These are phyloP conservation scores for Pyrus communis DNA, from an alignment of 306 rosid species.

Conservation along the genomic window DNA sequence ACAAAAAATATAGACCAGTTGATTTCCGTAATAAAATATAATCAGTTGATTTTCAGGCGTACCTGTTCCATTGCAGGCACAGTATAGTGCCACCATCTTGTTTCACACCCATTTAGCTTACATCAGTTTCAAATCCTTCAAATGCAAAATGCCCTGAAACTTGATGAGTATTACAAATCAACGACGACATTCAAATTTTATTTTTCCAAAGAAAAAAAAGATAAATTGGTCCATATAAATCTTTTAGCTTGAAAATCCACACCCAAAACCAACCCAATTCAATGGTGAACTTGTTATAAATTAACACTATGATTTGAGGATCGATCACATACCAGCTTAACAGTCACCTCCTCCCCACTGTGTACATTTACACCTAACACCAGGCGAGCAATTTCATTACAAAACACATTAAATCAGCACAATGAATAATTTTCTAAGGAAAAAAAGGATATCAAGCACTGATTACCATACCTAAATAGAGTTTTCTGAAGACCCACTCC, in stretches of 20 bases:
- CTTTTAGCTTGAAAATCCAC: not conserved
- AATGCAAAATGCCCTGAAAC: slow-evolving; percentile 6
- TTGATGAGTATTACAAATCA: not conserved
- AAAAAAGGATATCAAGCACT: too few relatives aligned
- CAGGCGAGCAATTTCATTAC: too few relatives aligned
- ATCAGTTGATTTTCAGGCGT: not conserved
- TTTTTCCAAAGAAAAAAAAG: not conserved
- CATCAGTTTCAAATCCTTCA: not conserved
- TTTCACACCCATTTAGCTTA: slow-evolving; percentile 15
- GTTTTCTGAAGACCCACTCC: too few relatives aligned
- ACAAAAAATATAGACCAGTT: not conserved
- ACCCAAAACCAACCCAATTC: not conserved
- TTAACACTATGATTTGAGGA: not conserved
- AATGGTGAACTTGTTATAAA: not conserved
- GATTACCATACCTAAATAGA: too few relatives aligned
- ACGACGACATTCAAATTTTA: not conserved
- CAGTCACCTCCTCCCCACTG: slow-evolving; percentile 96
- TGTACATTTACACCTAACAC: too few relatives aligned
- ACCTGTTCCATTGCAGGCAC: slow-evolving; percentile 13
- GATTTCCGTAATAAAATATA: not conserved
- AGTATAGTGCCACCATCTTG: slow-evolving; percentile 2
- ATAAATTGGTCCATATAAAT: not conserved
- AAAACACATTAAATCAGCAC: too few relatives aligned
- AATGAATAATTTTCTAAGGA: too few relatives aligned
- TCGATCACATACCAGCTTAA: slow-evolving; percentile 78